Base-by-base conservation (phyloP, 257 asterid genomes). In the Jacaranda copaia region DNA sequence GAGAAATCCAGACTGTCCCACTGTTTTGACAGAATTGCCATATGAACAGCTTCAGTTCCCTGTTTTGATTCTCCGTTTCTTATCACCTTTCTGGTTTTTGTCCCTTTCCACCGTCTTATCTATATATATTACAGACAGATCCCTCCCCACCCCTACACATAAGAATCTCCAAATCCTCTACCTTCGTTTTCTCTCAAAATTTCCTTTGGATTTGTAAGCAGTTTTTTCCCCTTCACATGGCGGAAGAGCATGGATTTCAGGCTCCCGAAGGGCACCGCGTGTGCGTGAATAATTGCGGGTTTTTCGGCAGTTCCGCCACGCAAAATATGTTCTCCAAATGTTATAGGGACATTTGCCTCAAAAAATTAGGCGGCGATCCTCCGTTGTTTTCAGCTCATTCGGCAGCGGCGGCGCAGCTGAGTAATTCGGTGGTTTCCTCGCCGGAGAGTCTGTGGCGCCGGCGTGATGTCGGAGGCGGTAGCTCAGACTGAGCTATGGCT, bases 281-380 rank as follows among this genome's bases (percentile, higher is more conserved):
- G 61, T 93, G 97, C 78, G 90, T 84, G 16, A 93, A 93, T 19
- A 90, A 91, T 35, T 93, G 98, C 86, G 98, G 98, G 0, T 91
- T 93, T 38, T 91, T 88, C 77, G 98, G 97, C 6, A 93, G 96
- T 76, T 88, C 95, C 1, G 84, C 98, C 48, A 90, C 96, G n/a
- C 93, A 87, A 42, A 88, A 93, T 81, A 79, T 88, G 84, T 93
- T 97, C 57, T 88, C 97, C 79, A 87, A 93, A 79, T 93, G 98
- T 59, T 91, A 85, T 76, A 56, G 79, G 0, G 98, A 93, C 49
- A 69, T 88, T 67, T 80, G 78, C 76, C 85, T 81, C n/a, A 32
- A 86, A 0, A 62, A 85, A 52, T 72, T 84, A 67, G 79, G 46
- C 65, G 45, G 45, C 7, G 82, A 84, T 62, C 62, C 74, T 67